A percentile compares a stretch with the other conserved stretches of the same genome.
Evolutionary conservation across 345 rosid species (phyloP).

Genomic region (Euphorbia lathyris): DNA sequence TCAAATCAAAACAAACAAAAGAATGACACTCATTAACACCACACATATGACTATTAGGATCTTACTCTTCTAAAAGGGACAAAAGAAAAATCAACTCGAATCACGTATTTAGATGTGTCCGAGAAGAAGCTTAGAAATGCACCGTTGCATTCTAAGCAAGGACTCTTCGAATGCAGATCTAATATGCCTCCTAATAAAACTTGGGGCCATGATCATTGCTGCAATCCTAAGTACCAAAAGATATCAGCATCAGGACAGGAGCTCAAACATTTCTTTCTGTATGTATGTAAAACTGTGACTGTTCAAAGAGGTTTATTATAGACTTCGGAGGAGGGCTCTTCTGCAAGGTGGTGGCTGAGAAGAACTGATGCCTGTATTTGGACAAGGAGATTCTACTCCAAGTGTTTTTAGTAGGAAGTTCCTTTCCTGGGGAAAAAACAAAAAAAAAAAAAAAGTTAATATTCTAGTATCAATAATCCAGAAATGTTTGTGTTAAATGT

Average conservation of each 20-base stretch:
- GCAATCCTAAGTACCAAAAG: slow-evolving; percentile 49
- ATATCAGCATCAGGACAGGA: slow-evolving; percentile 12
- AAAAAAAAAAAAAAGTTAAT: slow-evolving; percentile 13
- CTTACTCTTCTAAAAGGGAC: slow-evolving; percentile 26
- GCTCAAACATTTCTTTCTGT: slow-evolving; percentile 24
- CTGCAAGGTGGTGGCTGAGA: slow-evolving; percentile 88
- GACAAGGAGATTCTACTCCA: slow-evolving; percentile 75
- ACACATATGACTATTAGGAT: slow-evolving; percentile 36
- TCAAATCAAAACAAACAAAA: slow-evolving; percentile 41
- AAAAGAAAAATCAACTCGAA: slow-evolving; percentile 29
- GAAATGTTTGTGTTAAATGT: slow-evolving; percentile 1
- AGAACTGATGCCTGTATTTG: slow-evolving; percentile 51
- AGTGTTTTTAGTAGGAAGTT: slow-evolving; percentile 86
- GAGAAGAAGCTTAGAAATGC: slow-evolving; percentile 62
- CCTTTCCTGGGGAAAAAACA: slow-evolving; percentile 68
- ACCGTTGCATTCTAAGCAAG: slow-evolving; percentile 57
- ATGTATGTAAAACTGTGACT: slow-evolving; percentile 31
- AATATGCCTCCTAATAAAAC: slow-evolving; percentile 63
- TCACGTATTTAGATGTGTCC: slow-evolving; percentile 44
- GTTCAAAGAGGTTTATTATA: slow-evolving; percentile 42
- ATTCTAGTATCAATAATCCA: slow-evolving; percentile 20
- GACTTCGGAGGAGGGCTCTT: slow-evolving; percentile 91
- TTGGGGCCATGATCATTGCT: slow-evolving; percentile 75
- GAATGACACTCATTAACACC: slow-evolving; percentile 46
- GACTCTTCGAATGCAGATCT: slow-evolving; percentile 58